phyloP scores from a whole-genome alignment of 2,329 filamentous ascomycete species.

The Paraphaeosphaeria minitans region DNA sequence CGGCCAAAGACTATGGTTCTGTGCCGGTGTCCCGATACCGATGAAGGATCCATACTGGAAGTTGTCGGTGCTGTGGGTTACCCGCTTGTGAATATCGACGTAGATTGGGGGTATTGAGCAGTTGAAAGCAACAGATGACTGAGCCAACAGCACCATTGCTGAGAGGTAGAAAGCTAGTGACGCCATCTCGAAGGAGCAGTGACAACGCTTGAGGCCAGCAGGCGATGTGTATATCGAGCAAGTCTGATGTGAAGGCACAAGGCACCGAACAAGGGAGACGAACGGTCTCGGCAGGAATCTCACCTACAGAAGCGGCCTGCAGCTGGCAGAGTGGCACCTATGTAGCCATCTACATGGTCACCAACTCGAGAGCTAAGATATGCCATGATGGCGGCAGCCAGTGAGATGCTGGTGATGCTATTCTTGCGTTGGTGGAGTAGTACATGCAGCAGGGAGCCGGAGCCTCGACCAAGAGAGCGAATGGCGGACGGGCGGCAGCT shows the following conservation, averaged over 20 bases:
- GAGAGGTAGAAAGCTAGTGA: conserved; percentile 32
- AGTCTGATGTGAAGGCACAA: conserved; percentile 17
- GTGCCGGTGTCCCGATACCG: conserved; percentile 49
- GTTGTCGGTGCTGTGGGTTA: conserved; percentile 46
- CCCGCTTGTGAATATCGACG: conserved; percentile 52
- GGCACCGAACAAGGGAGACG: conserved; percentile 20
- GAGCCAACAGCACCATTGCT: conserved; percentile 43
- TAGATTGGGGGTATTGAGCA: conserved; percentile 49
- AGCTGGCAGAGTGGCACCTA: conserved; percentile 36
- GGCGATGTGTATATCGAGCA: conserved; percentile 23
- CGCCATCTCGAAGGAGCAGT: conserved; percentile 32
- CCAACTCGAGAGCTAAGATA: conserved; percentile 32
- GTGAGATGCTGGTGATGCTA: conserved; percentile 32
- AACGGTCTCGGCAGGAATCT: conserved; percentile 29
- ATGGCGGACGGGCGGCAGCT: conserved; percentile 36
- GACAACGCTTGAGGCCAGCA: conserved; percentile 37
- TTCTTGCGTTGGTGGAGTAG: conserved; percentile 30
- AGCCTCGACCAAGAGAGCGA: conserved; percentile 27
- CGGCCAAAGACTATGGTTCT: conserved; percentile 53
- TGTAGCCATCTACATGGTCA: conserved; percentile 36
- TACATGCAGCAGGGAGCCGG: conserved; percentile 23
- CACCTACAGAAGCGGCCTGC: conserved; percentile 22
- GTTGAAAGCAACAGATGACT: conserved; percentile 45
- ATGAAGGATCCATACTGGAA: conserved; percentile 55
- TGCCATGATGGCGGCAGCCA: conserved; percentile 28